A percentile compares a stretch with the other conserved stretches of the same genome.
Conservation (phyloP, 202 grass and related monocot genomes). For the Carex sylvatica region DNA sequence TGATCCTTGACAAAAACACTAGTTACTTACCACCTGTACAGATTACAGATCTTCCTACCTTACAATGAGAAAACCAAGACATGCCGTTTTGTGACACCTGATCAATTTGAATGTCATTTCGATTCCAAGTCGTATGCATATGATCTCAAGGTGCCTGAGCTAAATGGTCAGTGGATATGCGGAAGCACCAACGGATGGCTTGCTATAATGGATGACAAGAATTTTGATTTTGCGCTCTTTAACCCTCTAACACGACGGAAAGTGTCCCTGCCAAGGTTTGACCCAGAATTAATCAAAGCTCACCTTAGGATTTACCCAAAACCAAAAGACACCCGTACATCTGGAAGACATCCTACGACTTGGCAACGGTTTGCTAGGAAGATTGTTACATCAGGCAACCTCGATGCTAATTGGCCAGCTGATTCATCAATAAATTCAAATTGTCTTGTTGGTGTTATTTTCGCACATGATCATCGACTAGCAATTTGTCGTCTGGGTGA, state of each 20-base stretch:
- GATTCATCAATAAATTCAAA: background rate
- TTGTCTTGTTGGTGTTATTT: background rate
- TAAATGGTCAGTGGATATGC: background rate
- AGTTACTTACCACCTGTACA: background rate
- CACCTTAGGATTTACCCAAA: too few relatives aligned
- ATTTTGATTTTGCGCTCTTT: background rate
- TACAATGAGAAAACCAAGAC: conserved; percentile 3
- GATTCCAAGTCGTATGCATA: background rate
- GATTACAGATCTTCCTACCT: too few relatives aligned
- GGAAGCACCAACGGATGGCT: background rate
- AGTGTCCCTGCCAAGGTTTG: background rate
- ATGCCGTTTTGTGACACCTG: background rate
- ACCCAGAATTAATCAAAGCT: background rate
- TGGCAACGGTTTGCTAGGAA: background rate
- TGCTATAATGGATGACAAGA: background rate
- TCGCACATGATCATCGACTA: background rate
- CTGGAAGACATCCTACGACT: background rate
- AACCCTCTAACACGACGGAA: background rate
- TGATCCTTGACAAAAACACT: background rate
- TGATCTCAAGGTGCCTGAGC: background rate
- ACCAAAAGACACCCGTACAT: too few relatives aligned
- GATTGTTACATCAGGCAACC: background rate
- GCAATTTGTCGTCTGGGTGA: background rate
- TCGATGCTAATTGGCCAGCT: too few relatives aligned
- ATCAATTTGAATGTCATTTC: background rate